phyloP scores from a whole-genome alignment of 2,329 filamentous ascomycete genomes.

The Juglanconis juglandina region DNA sequence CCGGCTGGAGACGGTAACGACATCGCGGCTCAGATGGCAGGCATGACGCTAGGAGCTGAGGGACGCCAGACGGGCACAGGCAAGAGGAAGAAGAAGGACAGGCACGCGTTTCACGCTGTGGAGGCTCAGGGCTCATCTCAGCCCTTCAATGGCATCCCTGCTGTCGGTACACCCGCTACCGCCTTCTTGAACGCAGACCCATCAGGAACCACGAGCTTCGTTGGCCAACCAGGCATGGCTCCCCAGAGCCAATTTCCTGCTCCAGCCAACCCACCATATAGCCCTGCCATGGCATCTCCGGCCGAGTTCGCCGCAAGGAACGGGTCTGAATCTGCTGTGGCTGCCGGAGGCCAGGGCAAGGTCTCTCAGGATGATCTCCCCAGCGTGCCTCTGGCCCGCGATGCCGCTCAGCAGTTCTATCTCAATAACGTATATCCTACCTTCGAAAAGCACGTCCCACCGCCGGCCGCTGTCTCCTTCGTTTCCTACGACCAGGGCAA shows the following conservation, averaged over 20 bases:
- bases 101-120: conserved; percentile 86
- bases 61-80: conserved; percentile 46
- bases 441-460: conserved; percentile 89
- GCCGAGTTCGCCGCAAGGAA: conserved; percentile 46
- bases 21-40: conserved; percentile 72
- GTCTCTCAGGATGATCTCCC: conserved; percentile 92
- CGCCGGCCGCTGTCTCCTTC: conserved; percentile 82
- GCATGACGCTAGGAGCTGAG: conserved; percentile 63
- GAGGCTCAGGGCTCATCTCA: conserved; percentile 68
- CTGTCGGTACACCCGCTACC: conserved; percentile 51
- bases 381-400: conserved; percentile 81
- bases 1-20: conserved; percentile 40
- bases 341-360: conserved; percentile 65
- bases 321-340: conserved; percentile 43
- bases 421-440: conserved; percentile 87
- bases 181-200: conserved; percentile 58
- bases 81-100: conserved; percentile 86
- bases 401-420: conserved; percentile 78
- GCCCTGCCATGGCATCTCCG: conserved; percentile 38
- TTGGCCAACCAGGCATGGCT: conserved; percentile 38
- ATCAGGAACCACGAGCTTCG: conserved; percentile 41
- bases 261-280: conserved; percentile 51
- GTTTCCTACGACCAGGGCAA: conserved; percentile 96
- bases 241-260: conserved; percentile 53
- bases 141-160: conserved; percentile 66